Conservation (phyloP, 176 grass and related monocot genomes). For the Oropetium thomaeum region DNA sequence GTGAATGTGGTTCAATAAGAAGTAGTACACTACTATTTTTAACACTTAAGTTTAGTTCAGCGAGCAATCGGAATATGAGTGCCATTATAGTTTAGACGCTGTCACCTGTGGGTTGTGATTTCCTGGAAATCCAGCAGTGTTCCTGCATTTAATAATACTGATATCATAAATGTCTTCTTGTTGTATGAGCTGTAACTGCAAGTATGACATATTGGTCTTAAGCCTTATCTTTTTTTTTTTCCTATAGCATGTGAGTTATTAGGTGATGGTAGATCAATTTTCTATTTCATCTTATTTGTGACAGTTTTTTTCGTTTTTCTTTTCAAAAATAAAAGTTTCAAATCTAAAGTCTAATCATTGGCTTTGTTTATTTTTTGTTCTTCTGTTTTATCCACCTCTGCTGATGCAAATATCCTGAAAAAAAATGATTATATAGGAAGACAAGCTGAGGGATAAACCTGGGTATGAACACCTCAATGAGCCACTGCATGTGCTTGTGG, state of each 20-base stretch:
- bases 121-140: neutral
- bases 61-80: neutral
- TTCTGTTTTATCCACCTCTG: neutral
- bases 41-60: neutral
- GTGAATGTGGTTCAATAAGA: neutral
- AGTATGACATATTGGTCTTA: neutral
- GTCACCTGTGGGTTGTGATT: neutral
- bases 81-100: neutral
- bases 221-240: neutral
- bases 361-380: neutral
- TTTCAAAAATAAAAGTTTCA: neutral
- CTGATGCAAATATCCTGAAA: slow-evolving; percentile 14
- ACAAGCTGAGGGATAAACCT: slow-evolving; percentile 96
- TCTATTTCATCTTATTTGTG: neutral
- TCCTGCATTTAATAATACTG: neutral
- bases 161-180: neutral
- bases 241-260: neutral
- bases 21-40: neutral
- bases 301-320: too few species aligned
- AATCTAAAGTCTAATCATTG: neutral
- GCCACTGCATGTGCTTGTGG: slow-evolving; percentile 88
- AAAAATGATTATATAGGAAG: slow-evolving; percentile 60
- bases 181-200: neutral
- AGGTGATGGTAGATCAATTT: neutral
- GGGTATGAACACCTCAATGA: slow-evolving; percentile 98